Conservation (phyloP, 169 alveolate genomes). For the Plasmodium reichenowi region DNA sequence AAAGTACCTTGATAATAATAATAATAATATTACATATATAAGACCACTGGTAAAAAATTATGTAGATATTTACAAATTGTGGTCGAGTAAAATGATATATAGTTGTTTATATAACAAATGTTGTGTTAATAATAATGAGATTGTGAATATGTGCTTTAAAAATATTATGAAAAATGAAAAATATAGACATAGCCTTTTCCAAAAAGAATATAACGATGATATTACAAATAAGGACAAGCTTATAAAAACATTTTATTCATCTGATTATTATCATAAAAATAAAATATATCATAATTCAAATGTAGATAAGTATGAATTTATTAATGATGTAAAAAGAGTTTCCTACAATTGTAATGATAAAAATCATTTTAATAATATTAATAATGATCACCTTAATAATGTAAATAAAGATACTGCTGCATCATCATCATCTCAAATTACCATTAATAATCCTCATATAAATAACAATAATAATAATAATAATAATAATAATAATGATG, state of each 20-base stretch:
- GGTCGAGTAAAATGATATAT: not conserved
- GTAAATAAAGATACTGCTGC: not conserved
- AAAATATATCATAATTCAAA: not conserved
- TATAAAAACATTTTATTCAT: not conserved
- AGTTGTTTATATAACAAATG: not conserved
- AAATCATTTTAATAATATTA: not conserved
- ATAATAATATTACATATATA: not conserved
- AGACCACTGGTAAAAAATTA: conserved; percentile 9
- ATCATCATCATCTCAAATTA: not conserved
- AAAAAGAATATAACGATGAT: not conserved
- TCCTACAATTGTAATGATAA: not conserved
- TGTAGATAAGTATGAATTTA: not conserved
- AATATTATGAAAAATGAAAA: not conserved
- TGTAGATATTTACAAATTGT: conserved; percentile 19
- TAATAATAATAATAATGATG: not conserved
- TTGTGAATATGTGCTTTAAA: not conserved
- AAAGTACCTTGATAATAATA: not conserved
- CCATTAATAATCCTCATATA: too few relatives aligned
- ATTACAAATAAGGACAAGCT: not conserved
- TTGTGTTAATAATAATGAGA: not conserved
- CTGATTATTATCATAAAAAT: not conserved
- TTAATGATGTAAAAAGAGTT: not conserved
- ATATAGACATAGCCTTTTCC: not conserved
- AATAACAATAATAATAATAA: not conserved
- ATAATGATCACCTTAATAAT: not conserved